phyloP scores from a whole-genome alignment of 1,139 yeast species.

The Debaryomyces sp. region DNA sequence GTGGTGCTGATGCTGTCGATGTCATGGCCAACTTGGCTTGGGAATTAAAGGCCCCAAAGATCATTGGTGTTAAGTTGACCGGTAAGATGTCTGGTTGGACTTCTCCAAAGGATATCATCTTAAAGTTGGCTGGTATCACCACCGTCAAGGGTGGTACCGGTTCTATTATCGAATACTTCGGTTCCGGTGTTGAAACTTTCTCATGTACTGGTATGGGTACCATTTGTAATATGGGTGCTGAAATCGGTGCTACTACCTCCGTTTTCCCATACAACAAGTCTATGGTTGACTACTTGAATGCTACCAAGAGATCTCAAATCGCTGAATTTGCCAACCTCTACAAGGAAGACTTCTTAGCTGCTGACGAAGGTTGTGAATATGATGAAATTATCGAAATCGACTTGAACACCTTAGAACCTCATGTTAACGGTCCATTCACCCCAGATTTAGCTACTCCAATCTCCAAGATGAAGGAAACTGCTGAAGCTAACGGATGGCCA shows the following conservation, averaged over 20 bases:
- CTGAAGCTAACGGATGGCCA: conserved; percentile 91
- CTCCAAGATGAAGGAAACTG: conserved; percentile 88
- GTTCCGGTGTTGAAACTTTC: conserved; percentile 90
- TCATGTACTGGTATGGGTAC: conserved; percentile 99
- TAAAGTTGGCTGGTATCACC: conserved; percentile 93
- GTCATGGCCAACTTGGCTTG: conserved; percentile 94
- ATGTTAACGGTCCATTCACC: conserved; percentile 98
- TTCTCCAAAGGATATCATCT: conserved; percentile 96
- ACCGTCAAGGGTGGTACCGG: conserved; percentile 99
- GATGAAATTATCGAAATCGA: conserved; percentile 95
- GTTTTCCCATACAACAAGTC: conserved; percentile 96
- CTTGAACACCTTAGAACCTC: conserved; percentile 94
- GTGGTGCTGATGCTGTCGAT: conserved; percentile 99
- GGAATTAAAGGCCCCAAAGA: conserved; percentile 99
- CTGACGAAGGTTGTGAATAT: conserved; percentile 94
- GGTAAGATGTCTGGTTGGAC: conserved; percentile 98
- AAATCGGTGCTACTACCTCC: conserved; percentile 98
- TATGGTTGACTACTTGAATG: conserved; percentile 85
- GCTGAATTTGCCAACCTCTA: conserved; percentile 79
- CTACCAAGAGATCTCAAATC: conserved; percentile 84
- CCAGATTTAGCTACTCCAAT: conserved; percentile 99
- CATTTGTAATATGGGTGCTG: conserved; percentile 99
- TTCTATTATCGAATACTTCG: conserved; percentile 95
- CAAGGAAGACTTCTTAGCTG: conserved; percentile 77
- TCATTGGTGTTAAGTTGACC: conserved; percentile 94